Conservation (phyloP, 345 rosid species). For the Laguncularia racemosa region DNA sequence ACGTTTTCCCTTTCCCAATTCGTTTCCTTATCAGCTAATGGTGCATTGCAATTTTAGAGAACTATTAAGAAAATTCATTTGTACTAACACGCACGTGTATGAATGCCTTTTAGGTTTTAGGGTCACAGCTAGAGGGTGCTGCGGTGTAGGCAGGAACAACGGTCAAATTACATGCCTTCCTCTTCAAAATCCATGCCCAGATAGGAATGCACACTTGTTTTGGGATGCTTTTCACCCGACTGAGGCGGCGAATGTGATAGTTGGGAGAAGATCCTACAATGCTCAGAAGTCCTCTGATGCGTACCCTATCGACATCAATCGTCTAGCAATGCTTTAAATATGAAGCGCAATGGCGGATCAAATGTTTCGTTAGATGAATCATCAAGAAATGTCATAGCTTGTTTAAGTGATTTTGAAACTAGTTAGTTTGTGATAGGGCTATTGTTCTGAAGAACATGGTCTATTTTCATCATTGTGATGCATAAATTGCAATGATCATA, state of each 20-base stretch:
- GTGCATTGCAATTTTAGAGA: too few relatives aligned
- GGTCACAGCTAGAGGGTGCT: slow-evolving; percentile 57
- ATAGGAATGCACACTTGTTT: slow-evolving; percentile 46
- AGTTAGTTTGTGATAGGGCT: too few relatives aligned
- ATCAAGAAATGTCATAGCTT: too few relatives aligned
- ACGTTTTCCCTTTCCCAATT: neutral
- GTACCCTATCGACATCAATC: slow-evolving; percentile 51
- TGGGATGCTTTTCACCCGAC: slow-evolving; percentile 81
- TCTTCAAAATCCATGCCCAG: slow-evolving; percentile 40
- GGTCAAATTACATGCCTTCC: slow-evolving; percentile 84
- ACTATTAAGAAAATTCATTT: neutral
- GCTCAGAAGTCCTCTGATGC: slow-evolving; percentile 45
- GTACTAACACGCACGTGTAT: neutral
- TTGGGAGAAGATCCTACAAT: slow-evolving; percentile 46
- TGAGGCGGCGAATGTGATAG: slow-evolving; percentile 41
- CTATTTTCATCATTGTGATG: too few relatives aligned
- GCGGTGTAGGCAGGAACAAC: slow-evolving; percentile 71
- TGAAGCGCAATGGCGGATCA: too few relatives aligned
- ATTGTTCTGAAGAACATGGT: too few relatives aligned
- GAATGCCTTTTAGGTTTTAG: slow-evolving; percentile 31
- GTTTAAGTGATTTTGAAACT: too few relatives aligned
- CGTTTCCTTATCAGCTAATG: too few relatives aligned
- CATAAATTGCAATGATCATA: too few relatives aligned
- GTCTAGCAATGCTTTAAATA: slow-evolving; percentile 40
- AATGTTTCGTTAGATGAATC: too few relatives aligned